Evolutionary conservation across 208 protist genomes (phyloP).

Genomic region (Wallacemonas sp.): DNA sequence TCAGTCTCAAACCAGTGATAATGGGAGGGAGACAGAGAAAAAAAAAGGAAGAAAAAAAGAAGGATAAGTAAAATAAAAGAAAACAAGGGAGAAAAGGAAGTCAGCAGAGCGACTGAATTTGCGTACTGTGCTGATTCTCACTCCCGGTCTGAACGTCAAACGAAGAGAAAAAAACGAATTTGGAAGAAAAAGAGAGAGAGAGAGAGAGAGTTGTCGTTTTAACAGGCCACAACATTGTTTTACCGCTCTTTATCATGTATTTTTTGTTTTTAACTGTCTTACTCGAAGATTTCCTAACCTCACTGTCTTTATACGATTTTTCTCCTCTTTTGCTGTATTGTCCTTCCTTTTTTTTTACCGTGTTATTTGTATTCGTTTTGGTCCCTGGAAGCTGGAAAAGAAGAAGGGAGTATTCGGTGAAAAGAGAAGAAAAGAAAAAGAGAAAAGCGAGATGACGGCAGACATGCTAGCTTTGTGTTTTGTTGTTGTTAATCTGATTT

Average conservation of each 20-base stretch:
- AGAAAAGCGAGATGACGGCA: background rate
- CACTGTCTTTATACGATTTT: background rate
- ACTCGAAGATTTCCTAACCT: background rate
- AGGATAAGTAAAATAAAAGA: slow-evolving; percentile 3
- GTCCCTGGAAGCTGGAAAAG: background rate
- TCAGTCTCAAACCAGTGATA: slow-evolving; percentile 2
- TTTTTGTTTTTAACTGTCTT: background rate
- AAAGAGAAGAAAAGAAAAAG: background rate
- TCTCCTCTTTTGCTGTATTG: background rate
- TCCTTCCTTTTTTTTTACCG: too few species aligned
- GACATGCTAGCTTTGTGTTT: background rate
- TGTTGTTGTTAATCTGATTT: background rate
- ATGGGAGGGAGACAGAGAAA: background rate
- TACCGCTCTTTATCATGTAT: too few species aligned
- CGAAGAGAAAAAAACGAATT: slow-evolving; percentile 7
- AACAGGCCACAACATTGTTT: background rate
- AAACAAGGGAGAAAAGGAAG: background rate
- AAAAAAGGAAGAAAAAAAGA: background rate
- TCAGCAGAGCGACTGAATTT: background rate
- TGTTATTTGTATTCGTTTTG: too few species aligned
- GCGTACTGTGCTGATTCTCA: background rate
- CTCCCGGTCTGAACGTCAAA: too few species aligned
- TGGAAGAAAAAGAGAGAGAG: slow-evolving; percentile 10
- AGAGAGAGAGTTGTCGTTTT: background rate
- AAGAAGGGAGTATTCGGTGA: background rate